These are phyloP conservation scores for Botrytis byssoidea DNA, from an alignment of 2,329 filamentous ascomycete genomes.

Conservation along the genomic window DNA sequence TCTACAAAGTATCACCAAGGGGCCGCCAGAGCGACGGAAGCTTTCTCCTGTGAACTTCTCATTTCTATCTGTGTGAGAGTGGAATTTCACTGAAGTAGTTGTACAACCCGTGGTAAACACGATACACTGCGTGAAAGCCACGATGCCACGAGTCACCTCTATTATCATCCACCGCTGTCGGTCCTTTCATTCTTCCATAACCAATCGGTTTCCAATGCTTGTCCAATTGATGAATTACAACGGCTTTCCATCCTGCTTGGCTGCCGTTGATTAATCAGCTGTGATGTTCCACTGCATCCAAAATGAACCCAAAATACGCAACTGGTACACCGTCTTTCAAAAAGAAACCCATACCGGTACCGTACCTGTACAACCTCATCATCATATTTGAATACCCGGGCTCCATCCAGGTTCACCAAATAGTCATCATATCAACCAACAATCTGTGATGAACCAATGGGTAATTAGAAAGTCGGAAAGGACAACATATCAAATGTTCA, in stretches of 20 bases:
- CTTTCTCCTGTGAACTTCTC: constrained; percentile 6
- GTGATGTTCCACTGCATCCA: constrained; percentile 14
- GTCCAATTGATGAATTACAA: constrained; percentile 6
- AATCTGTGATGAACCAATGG: neutral
- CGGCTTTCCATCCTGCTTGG: constrained; percentile 18
- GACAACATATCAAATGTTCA: constrained; percentile 10
- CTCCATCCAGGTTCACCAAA: neutral
- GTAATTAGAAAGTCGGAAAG: neutral
- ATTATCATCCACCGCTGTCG: constrained; percentile 12
- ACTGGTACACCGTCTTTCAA: constrained; percentile 20
- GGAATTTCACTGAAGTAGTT: neutral
- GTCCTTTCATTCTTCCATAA: neutral
- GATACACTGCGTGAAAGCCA: constrained; percentile 21
- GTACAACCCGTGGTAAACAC: constrained; percentile 14
- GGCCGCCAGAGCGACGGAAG: constrained; percentile 5
- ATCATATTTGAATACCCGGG: constrained; percentile 8
- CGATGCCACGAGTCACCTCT: constrained; percentile 14
- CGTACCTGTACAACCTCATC: constrained; percentile 11
- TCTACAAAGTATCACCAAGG: constrained; percentile 10
- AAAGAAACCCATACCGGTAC: neutral
- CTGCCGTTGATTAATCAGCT: constrained; percentile 19
- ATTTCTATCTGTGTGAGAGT: neutral
- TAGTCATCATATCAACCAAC: neutral
- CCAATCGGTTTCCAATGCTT: constrained; percentile 13
- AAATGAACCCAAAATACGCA: neutral